Evolutionary conservation across 352 stramenopile genomes (phyloP), one percentile per base, ranked within the genome.

Genomic region (Pythium coloratum): DNA sequence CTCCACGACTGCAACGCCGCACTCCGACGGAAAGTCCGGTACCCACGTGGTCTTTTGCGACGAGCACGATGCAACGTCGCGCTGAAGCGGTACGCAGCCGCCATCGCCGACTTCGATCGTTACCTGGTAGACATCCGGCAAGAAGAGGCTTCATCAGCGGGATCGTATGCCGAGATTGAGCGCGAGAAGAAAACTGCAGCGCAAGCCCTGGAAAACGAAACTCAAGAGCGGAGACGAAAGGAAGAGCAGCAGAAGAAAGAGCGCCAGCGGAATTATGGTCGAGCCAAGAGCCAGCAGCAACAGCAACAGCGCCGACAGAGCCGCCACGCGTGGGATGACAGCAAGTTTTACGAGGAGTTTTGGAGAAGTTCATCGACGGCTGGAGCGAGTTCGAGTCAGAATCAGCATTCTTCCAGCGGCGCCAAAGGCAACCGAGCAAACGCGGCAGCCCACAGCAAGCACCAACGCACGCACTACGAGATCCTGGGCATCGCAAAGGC

Each of bases 1-100:
- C 74, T 94, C 1, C 62, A 86, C 7, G 88, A 96, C 67, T 96
- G 88, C 44, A 84, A 92, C 26, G 78, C 89, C 10, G 83, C 88
- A 0, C 50, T 96, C 38, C 68, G 82, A 62, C 74, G 82, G 12
- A 90, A 93, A 47, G 66, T 78, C 9, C 69, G 75, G 7, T 93
- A 91, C 38, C 71, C 75, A 3, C 75, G 86, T 8, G 84, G 81
- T 6, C 58, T 91, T 18, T 55, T 95, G 16, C 82, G 88, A 26
- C 76, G 86, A 66, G 88, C 88, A 28, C 81, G 88, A 3, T 95
- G 88, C 42, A 81, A 88, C 63, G 71, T 87, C 8, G 78, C 72
- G 14, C 58, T 93, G 13, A 76, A 82, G 33, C 82, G 88, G 59
- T 88, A 76, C 56, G 64, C 78, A 14, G 73, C 89, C 61, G 82